These are phyloP conservation scores for Phyllosticta citriasiana DNA, from an alignment of 2,329 filamentous ascomycete species.

Conservation along the genomic window DNA sequence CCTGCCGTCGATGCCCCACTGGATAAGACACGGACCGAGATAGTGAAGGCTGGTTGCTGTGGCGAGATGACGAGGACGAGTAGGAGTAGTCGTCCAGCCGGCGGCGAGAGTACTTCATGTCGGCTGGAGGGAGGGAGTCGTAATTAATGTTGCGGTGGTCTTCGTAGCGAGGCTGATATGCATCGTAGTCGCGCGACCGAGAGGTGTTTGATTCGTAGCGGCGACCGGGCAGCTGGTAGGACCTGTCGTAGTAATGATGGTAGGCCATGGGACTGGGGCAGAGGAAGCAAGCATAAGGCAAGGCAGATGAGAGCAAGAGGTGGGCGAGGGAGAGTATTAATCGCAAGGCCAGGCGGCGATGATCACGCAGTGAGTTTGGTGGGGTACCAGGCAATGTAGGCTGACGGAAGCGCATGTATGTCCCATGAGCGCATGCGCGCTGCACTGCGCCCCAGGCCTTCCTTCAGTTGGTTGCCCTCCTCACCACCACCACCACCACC, in stretches of 20 bases:
- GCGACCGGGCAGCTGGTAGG: background rate
- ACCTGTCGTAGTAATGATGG: slow-evolving; percentile 5
- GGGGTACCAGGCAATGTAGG: slow-evolving; percentile 2
- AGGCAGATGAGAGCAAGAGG: background rate
- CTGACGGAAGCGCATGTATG: slow-evolving; percentile 6
- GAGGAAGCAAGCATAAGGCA: background rate
- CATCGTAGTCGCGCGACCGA: slow-evolving; percentile 8
- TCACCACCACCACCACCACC: slow-evolving; percentile 2
- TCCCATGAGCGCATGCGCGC: background rate
- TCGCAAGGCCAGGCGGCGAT: background rate
- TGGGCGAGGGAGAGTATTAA: slow-evolving; percentile 1
- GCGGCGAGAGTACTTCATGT: background rate
- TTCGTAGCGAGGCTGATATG: background rate
- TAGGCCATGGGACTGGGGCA: slow-evolving; percentile 1
- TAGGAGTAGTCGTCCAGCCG: background rate
- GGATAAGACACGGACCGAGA: slow-evolving; percentile 5
- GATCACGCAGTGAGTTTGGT: slow-evolving; percentile 9
- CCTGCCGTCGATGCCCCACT: slow-evolving; percentile 11
- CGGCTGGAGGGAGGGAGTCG: background rate
- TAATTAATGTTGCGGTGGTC: slow-evolving; percentile 1
- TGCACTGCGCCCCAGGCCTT: background rate
- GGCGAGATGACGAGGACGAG: background rate
- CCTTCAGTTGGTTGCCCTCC: slow-evolving; percentile 1
- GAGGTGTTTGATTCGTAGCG: slow-evolving; percentile 10
- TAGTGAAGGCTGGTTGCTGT: slow-evolving; percentile 4